phyloP scores from a whole-genome alignment of 495 filamentous ascomycete species.

The Eremomyces bilateralis region DNA sequence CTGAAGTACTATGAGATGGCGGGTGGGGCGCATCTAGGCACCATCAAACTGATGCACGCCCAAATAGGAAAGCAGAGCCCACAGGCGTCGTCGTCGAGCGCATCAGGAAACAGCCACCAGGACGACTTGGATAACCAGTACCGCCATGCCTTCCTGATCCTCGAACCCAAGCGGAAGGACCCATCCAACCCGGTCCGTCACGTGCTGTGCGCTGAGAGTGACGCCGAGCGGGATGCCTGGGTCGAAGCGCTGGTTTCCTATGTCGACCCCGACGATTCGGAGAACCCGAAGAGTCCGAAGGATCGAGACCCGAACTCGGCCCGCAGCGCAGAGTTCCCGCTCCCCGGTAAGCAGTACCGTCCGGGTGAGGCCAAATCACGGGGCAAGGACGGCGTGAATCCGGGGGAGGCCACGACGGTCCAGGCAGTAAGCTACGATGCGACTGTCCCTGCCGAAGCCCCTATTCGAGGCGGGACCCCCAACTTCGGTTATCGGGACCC shows the following conservation, averaged over 20 bases:
- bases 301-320: constrained; percentile 18
- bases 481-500: constrained; percentile 8
- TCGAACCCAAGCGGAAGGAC: constrained; percentile 94
- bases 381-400: constrained; percentile 14
- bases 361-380: neutral
- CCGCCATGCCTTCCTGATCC: constrained; percentile 81
- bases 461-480: constrained; percentile 28
- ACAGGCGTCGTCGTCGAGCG: constrained; percentile 33
- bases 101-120: constrained; percentile 17
- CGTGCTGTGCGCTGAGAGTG: constrained; percentile 87
- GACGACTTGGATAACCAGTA: constrained; percentile 83
- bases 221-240: constrained; percentile 82
- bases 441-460: constrained; percentile 50
- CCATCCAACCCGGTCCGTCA: constrained; percentile 77
- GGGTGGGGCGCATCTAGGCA: constrained; percentile 72
- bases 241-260: constrained; percentile 75
- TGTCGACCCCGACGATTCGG: constrained; percentile 44
- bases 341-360: too few relatives aligned
- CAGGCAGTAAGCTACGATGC: constrained; percentile 72
- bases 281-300: constrained; percentile 23
- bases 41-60: constrained; percentile 75
- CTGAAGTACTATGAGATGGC: constrained; percentile 82
- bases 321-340: constrained; percentile 1
- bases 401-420: constrained; percentile 27
- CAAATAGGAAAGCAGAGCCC: constrained; percentile 73